phyloP scores from a whole-genome alignment of 2,329 filamentous ascomycete species.

The Coniochaeta hoffmannii region DNA sequence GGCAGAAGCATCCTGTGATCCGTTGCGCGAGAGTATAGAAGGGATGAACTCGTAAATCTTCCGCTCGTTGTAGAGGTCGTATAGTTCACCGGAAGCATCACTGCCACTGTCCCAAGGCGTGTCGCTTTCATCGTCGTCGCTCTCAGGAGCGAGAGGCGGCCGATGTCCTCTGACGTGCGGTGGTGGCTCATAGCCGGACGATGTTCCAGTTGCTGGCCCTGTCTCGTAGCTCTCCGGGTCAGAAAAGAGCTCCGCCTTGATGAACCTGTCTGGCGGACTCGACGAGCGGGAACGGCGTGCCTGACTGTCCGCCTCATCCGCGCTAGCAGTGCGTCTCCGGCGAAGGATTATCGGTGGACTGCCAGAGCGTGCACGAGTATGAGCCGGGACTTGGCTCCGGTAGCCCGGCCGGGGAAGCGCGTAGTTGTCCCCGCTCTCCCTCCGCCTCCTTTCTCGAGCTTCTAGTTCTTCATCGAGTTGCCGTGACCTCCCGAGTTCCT shows the following conservation, averaged over 20 bases:
- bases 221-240: background rate
- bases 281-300: background rate
- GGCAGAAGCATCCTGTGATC: background rate
- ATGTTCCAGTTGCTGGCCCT: background rate
- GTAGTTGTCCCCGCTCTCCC: too few species aligned
- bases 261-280: background rate
- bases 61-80: background rate
- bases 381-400: background rate
- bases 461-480: background rate
- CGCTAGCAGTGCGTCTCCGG: background rate
- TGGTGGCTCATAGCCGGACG: background rate
- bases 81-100: background rate
- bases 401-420: too few species aligned
- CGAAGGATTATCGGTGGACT: background rate
- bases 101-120: background rate
- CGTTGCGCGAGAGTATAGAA: background rate
- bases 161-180: background rate
- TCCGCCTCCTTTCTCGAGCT: too few species aligned
- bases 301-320: background rate
- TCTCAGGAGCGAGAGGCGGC: background rate
- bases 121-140: background rate
- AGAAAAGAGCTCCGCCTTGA: background rate
- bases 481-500: background rate
- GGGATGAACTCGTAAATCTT: constrained; percentile 4
- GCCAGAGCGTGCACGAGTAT: background rate